Evolutionary conservation across 306 rosid genomes (phyloP), one percentile per base, ranked within the genome.

Genomic region (Corylus americana): DNA sequence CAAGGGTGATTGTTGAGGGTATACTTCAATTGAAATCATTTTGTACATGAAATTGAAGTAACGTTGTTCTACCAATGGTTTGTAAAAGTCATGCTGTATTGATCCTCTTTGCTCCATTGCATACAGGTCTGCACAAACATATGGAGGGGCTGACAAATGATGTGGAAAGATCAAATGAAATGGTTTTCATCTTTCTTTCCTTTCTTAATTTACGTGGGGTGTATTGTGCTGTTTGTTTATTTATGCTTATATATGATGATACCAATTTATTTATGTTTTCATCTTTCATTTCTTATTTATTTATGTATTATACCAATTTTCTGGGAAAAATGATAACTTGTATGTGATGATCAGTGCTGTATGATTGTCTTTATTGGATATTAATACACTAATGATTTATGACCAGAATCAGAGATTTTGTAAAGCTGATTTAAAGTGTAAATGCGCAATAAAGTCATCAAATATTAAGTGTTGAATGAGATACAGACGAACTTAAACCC

Each of bases 121-220:
- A 44, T 84, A 68, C 89, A 95, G 98, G 90, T 66, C 82, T 92
- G 84, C 90, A 84, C 89, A 87, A 86, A 55, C 94, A 86, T 77
- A 88, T 90, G 96, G 98, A 89, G 37, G 97, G 92, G 79, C 82
- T 92, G 82, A 79, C 97, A 57, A 90, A 95, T 89, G 98, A 95
- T 48, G 97, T 88, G 57, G 98, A 92, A 76, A 88, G 98, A 90
- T 95, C 98, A 76, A 87, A 87, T 73, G 98, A 95, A 92, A 87
- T 86, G 98, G 98, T 95, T 73, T 51, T 42, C 29, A 39, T 81
- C 79, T 50, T 82, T 85, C 85, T 8, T 45, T 76, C 68, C 13
- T 55, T 84, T 42, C 16, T 55, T 59, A 42, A 17, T 77, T n/a
- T 31, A 10, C 8, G 54, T 25, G 16, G 44, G 17, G 29, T 67